phyloP scores from a whole-genome alignment of 1,284 basidiomycete species.

The Puccinia novopanici region DNA sequence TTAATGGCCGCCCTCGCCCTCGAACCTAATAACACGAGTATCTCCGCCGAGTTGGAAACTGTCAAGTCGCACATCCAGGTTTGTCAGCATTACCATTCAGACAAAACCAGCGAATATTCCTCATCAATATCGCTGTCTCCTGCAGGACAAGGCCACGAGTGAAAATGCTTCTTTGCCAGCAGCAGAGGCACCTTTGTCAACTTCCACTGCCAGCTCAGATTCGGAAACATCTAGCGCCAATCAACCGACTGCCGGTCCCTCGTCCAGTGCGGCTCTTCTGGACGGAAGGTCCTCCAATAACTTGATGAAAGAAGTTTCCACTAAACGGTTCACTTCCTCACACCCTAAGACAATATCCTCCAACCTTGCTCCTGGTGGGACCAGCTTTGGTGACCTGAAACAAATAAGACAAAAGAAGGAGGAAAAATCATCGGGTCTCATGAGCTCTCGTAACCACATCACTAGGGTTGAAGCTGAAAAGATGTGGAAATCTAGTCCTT shows the following conservation, averaged over 20 bases:
- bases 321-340: constrained; percentile 16
- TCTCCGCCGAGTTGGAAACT: background rate
- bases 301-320: constrained; percentile 21
- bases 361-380: background rate
- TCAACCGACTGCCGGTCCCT: background rate
- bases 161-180: background rate
- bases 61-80: constrained; percentile 25
- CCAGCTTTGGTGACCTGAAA: constrained; percentile 21
- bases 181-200: background rate
- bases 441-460: background rate
- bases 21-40: constrained; percentile 19
- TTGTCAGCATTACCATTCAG: background rate
- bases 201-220: background rate
- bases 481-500: background rate
- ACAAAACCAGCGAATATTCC: background rate
- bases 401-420: constrained; percentile 22
- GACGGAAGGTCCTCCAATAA: background rate
- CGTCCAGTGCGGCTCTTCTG: background rate
- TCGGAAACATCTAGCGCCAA: constrained; percentile 7
- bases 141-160: background rate
- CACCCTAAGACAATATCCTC: background rate
- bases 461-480: background rate
- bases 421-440: background rate
- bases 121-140: background rate
- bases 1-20: constrained; percentile 5